Percentiles rank a stretch among this genome's conserved stretches.
These are phyloP conservation scores for Crithidia sp. DNA, from an alignment of 208 protist genomes.

Conservation along the genomic window DNA sequence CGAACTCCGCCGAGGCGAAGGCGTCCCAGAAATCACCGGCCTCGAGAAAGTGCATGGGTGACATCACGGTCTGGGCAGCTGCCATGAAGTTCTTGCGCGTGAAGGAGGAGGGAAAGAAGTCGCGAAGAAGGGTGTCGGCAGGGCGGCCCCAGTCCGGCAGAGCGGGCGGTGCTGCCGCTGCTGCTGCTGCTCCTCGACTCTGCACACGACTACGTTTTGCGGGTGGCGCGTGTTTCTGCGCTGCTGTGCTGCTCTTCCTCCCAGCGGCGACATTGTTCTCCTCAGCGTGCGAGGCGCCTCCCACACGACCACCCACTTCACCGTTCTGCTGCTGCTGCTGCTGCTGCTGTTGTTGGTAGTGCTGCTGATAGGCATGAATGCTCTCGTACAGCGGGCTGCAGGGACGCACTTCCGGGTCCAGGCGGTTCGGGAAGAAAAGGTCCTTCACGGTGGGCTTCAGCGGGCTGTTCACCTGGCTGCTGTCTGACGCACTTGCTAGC, in stretches of 20 bases:
- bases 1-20: constrained; percentile 66
- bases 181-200: neutral
- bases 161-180: neutral
- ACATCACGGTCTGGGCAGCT: constrained; percentile 50
- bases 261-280: neutral
- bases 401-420: constrained; percentile 31
- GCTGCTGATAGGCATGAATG: constrained; percentile 39
- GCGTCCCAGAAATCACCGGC: constrained; percentile 78
- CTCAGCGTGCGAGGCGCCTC: too few species aligned
- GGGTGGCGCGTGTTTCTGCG: neutral
- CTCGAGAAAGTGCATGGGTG: constrained; percentile 62
- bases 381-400: constrained; percentile 33
- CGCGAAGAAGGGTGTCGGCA: constrained; percentile 44
- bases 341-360: constrained; percentile 25
- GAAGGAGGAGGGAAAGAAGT: constrained; percentile 54
- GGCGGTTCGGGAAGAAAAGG: constrained; percentile 31
- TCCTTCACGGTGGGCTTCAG: constrained; percentile 24
- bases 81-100: constrained; percentile 64
- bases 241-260: neutral
- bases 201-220: too few species aligned
- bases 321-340: constrained; percentile 8
- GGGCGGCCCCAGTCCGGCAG: constrained; percentile 28
- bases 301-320: neutral
- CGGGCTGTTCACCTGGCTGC: constrained; percentile 4
- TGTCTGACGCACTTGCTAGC: neutral